Base-by-base conservation (phyloP, 2,329 filamentous ascomycete genomes). In the Chalara sp. region DNA sequence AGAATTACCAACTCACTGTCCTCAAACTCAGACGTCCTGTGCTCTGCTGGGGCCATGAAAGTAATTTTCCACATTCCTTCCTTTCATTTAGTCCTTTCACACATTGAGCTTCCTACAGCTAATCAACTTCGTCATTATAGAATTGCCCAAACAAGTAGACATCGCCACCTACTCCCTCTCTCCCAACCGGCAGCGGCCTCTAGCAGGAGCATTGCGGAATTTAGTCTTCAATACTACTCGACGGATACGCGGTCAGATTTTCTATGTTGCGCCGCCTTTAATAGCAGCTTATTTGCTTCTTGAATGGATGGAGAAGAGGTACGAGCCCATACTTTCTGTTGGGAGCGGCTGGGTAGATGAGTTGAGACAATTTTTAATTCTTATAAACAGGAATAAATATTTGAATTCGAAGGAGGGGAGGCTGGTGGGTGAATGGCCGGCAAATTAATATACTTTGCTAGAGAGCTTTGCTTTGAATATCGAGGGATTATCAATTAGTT, bases 141-240 rank as follows among this genome's bases (percentile, higher is more conserved):
- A 50, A 12, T 47, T 49, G 6, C 50, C 57, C 8, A 59, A 58
- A n/a, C 79, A 83, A 68, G 79, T 75, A 69, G 79, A 79, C 52
- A 80, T 83, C 63, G 72, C 76, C 47, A 74, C 75, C 64, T 96
- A 92, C 74, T 78, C 84, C 58, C 68, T 97, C 61, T 83, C 87
- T 61, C 73, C 87, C 58, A 96, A 96, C 80, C 86, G 86, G 66
- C 90, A 95, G 75, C 83, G 86, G 66, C 86, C 89, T 53, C 77
- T 95, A 60, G 89, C 88, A 58, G 88, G 87, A 63, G 76, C 84
- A 54, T 70, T 77, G 59, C 74, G 90, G 71, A 86, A 84, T 61
- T 90, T 89, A 65, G 71, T 96, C 74, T 96, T 96, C 85, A 97
- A 97, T 81, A 84, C 83, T 63, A 92, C 86, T 78, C 83, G 92